Evolutionary conservation across 75 land plant genomes (phyloP).

Genomic region (Larix kaempferi): DNA sequence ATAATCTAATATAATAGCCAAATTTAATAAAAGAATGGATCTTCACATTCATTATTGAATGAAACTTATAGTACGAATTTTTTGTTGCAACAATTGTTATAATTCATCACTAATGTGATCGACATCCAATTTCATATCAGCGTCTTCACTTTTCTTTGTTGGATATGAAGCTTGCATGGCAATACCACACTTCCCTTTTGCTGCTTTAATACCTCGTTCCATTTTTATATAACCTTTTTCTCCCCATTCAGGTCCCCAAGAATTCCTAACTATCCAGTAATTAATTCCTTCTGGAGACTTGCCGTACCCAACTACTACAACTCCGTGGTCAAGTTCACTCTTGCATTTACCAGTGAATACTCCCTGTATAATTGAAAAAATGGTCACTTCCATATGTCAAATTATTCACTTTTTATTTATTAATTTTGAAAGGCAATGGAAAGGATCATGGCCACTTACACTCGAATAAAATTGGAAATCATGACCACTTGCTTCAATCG

Average conservation of each 20-base stretch:
- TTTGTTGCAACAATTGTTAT: too few relatives aligned
- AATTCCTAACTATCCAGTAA: constrained; percentile 93
- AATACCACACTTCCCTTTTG: constrained; percentile 67
- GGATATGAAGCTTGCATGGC: constrained; percentile 81
- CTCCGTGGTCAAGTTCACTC: constrained; percentile 76
- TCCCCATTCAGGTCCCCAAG: constrained; percentile 93
- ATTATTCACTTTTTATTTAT: too few relatives aligned
- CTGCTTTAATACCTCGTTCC: constrained; percentile 33
- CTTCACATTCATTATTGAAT: too few relatives aligned
- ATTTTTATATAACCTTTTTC: constrained; percentile 85
- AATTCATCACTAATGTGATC: too few relatives aligned
- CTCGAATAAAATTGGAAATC: constrained; percentile 26
- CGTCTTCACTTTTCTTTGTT: constrained; percentile 24
- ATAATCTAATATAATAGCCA: too few relatives aligned
- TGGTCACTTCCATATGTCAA: too few relatives aligned
- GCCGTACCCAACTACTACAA: constrained; percentile 77
- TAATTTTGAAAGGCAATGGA: not conserved
- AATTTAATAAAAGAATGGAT: too few relatives aligned
- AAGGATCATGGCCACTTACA: not conserved
- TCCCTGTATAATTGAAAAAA: constrained; percentile 33
- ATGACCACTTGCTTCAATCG: constrained; percentile 24
- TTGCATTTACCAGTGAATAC: constrained; percentile 71
- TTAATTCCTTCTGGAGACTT: constrained; percentile 21
- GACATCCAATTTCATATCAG: too few relatives aligned
- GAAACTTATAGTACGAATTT: too few relatives aligned